phyloP scores from a whole-genome alignment of 768 basidiomycete genomes.

The Boletus reticulatus region DNA sequence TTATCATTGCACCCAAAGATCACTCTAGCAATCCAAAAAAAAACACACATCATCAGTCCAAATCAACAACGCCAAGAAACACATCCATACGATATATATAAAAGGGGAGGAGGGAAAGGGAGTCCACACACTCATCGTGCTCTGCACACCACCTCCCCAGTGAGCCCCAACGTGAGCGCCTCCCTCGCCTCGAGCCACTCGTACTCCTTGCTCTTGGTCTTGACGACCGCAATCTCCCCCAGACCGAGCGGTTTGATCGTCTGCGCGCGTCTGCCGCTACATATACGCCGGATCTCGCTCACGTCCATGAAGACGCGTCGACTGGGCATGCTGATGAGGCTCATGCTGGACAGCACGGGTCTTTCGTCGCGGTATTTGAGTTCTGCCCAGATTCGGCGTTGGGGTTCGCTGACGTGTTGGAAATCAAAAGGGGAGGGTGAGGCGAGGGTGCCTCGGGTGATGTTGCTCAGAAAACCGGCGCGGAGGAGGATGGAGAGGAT shows the following conservation, averaged over 20 bases:
- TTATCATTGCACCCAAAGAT: too few species aligned
- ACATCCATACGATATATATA: neutral
- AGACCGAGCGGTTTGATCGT: conserved; percentile 81
- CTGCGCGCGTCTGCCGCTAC: conserved; percentile 79
- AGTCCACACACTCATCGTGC: conserved; percentile 43
- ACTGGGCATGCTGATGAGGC: conserved; percentile 81
- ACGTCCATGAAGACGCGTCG: conserved; percentile 73
- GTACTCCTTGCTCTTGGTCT: conserved; percentile 64
- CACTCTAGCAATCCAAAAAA: too few species aligned
- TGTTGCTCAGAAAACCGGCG: conserved; percentile 78
- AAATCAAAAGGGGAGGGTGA: conserved; percentile 68
- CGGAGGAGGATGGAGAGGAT: conserved; percentile 92
- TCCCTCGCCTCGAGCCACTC: conserved; percentile 94
- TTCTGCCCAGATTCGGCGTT: conserved; percentile 87
- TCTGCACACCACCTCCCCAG: conserved; percentile 87
- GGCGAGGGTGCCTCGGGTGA: conserved; percentile 75
- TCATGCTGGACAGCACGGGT: conserved; percentile 78
- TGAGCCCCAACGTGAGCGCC: conserved; percentile 71
- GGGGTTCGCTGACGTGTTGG: conserved; percentile 51
- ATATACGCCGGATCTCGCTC: conserved; percentile 72
- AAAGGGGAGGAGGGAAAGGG: too few species aligned
- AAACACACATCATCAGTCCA: too few species aligned
- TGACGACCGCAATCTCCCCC: conserved; percentile 90
- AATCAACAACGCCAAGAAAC: too few species aligned
- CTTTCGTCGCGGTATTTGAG: conserved; percentile 92